Evolutionary conservation across 2,329 filamentous ascomycete species (phyloP), one percentile per base, ranked within the genome.

Genomic region (Lecanicillium sp.): DNA sequence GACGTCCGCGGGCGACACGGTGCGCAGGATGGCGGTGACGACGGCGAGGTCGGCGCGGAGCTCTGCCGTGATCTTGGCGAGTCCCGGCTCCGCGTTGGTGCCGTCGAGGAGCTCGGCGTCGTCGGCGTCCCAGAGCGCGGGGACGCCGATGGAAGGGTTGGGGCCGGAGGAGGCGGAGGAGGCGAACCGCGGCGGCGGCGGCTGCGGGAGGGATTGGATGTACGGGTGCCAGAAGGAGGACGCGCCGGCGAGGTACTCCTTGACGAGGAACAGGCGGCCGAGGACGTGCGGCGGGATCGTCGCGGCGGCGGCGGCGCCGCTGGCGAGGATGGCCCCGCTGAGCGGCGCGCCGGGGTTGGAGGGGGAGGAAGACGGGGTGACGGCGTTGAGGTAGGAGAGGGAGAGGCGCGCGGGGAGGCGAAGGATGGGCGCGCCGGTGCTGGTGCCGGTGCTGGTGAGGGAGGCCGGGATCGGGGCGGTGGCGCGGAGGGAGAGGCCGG

Each of bases 151-250:
- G 1, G 63, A 59, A n/a, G n/a, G n/a, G n/a, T n/a, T n/a, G n/a
- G n/a, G 44, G 36, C 10, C 36, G 44, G 26, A 47, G 44, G n/a
- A 41, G 21, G 24, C 35, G n/a, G n/a, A 29, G 9, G 32, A 29
- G 12, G 14, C 19, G 21, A 19, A 1, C 19, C 7, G 26, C 7
- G 26, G 7, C 5, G 65, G 58, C 4, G 66, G 56, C 2, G 83
- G 82, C 51, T 80, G 77, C 1, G 86, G 84, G 0, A 90, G 70
- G 0, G 78, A 77, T 9, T 67, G 65, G 54, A 89, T 77, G 63
- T 90, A 90, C 1, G 81, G 75, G 60, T 69, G 73, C 86, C 86
- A 90, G 55, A 78, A 79, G 0, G 84, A 86, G 2, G 71, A 58
- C 2, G 64, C 48, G 1, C 76, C 77, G 2, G 74, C 64, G 26